Conservation (phyloP, 345 rosid genomes). For the Acer campestre region DNA sequence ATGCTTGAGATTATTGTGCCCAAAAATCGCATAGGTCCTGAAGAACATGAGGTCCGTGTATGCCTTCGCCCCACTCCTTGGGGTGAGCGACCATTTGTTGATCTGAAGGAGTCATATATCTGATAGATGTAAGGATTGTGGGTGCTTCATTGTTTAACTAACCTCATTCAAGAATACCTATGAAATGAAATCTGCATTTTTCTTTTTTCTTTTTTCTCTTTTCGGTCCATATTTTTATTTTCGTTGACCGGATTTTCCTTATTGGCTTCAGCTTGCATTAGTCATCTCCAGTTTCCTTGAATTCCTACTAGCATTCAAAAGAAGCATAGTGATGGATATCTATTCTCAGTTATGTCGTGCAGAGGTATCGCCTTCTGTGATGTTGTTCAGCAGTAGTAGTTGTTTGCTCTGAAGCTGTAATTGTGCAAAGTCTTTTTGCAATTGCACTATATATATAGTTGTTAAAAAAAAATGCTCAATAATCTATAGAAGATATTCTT, state of each 20-base stretch:
- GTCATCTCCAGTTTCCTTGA: neutral
- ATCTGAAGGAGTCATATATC: constrained; percentile 35
- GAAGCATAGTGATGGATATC: constrained; percentile 6
- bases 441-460: no score
- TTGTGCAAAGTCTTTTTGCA: no score
- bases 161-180: constrained; percentile 38
- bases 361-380: neutral
- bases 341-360: neutral
- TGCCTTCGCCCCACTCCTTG: constrained; percentile 68
- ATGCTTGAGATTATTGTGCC: constrained; percentile 80
- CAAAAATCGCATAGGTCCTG: constrained; percentile 75
- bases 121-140: constrained; percentile 33
- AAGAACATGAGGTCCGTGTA: constrained; percentile 91
- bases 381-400: neutral
- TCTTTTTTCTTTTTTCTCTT: constrained; percentile 12
- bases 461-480: no score
- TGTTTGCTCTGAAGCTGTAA: no score
- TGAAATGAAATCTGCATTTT: constrained; percentile 39
- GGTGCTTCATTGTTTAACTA: constrained; percentile 44
- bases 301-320: neutral
- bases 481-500: no score
- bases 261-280: neutral
- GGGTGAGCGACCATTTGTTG: constrained; percentile 44
- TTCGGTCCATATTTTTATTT: neutral
- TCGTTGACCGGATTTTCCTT: neutral